Base-by-base conservation (phyloP, 2,329 filamentous ascomycete species). In the Pseudogymnoascus sp. region DNA sequence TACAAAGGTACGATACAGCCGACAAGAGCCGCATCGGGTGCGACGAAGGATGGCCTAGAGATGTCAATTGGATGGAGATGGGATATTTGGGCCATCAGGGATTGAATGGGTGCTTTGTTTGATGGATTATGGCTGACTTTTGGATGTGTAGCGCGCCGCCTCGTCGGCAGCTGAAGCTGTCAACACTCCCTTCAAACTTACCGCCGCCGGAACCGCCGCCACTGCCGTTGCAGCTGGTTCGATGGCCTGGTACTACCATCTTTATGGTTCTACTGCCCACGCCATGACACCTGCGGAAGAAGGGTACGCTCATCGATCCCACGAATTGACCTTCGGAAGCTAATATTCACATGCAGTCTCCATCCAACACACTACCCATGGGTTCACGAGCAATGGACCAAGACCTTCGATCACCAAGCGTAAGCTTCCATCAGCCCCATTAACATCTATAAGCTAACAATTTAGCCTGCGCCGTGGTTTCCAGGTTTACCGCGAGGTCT, bases 401-500 rank as follows among this genome's bases (percentile, higher is more conserved):
- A 96, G 84, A 97, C 94, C 70, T 99, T 93, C 76, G 94, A 99
- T 74, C 93, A 97, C 80, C 87, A 89, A 79, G 88, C 92, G 90
- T 96, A 87, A 88, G 91, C 81, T 67, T 40, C 21, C 11, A 17
- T 60, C 37, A 58, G 54, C 59, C 66, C 63, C 59, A 60, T 44
- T 62, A 36, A 59, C 61, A 29, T 57, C 63, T 60, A 64, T 65
- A 47, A 64, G 63, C 63, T 66, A 63, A 67, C 41, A 70, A 62
- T 67, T 65, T 66, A 96, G 92, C 72, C 92, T 99, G 69, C 94
- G 94, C 77, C 92, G 94, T 81, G 94, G 94, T 79, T 99, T 97
- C 86, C 92, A 96, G 81, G 94, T 99, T 74, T 99, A 99, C 84
- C 91, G 88, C 70, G 94, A 99, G 81, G 94, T 99, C 73, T 99